Percentiles rank a stretch among this genome's conserved stretches.
Conservation (phyloP, 768 basidiomycete genomes). For the Russula sp. region DNA sequence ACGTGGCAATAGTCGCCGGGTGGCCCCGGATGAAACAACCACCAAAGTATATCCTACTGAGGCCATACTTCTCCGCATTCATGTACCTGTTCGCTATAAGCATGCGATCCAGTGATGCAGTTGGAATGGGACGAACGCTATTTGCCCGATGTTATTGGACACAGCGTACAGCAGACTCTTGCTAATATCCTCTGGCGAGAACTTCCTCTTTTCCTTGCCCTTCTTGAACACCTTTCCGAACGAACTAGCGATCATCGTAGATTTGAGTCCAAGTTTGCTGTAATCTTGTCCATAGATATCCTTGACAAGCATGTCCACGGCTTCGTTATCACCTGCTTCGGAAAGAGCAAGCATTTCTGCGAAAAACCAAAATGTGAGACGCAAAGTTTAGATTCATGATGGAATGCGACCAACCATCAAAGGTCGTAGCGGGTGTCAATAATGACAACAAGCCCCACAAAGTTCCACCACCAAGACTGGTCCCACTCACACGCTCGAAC, state of each 20-base stretch:
- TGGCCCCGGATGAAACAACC: constrained; percentile 99
- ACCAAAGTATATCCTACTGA: constrained; percentile 98
- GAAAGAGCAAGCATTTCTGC: constrained; percentile 95
- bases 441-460: constrained; percentile 94
- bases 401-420: constrained; percentile 78
- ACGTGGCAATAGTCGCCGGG: constrained; percentile 92
- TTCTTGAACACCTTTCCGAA: constrained; percentile 99
- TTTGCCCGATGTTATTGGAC: constrained; percentile 99
- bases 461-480: constrained; percentile 95
- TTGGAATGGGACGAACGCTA: constrained; percentile 71
- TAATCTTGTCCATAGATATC: constrained; percentile 99
- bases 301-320: constrained; percentile 97
- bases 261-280: constrained; percentile 90
- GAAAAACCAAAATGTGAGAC: constrained; percentile 17
- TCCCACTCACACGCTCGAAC: constrained; percentile 96
- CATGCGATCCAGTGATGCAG: background rate
- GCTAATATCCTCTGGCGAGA: constrained; percentile 91
- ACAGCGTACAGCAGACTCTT: constrained; percentile 92
- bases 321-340: constrained; percentile 88
- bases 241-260: constrained; percentile 95
- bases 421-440: constrained; percentile 89
- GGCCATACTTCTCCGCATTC: constrained; percentile 98
- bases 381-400: constrained; percentile 4
- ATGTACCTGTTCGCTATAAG: constrained; percentile 70
- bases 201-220: constrained; percentile 70